Conservation (phyloP, 2,329 filamentous ascomycete genomes). For the Aspergillus arachidicola region DNA sequence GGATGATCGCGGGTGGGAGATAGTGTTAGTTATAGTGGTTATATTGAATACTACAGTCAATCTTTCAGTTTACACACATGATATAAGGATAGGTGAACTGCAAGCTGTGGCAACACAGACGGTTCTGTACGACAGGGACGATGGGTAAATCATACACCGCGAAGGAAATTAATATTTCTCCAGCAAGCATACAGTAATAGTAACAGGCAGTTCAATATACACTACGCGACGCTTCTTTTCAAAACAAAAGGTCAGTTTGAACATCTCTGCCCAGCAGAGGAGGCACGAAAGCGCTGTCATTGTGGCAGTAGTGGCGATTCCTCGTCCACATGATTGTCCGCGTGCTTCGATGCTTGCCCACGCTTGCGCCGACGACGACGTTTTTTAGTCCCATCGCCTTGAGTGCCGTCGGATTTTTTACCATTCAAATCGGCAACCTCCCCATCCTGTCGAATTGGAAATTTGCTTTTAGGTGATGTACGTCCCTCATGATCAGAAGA, state of each 20-base stretch:
- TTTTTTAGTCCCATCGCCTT: slow-evolving; percentile 23
- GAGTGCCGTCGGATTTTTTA: slow-evolving; percentile 2
- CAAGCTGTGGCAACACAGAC: not conserved
- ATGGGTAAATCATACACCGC: not conserved
- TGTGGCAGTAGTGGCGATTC: slow-evolving; percentile 18
- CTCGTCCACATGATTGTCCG: slow-evolving; percentile 11
- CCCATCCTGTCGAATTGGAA: slow-evolving; percentile 16
- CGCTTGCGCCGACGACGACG: slow-evolving; percentile 29
- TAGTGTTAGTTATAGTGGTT: not conserved
- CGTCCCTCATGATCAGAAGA: slow-evolving; percentile 43
- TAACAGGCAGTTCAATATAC: not conserved
- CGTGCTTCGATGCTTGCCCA: slow-evolving; percentile 14
- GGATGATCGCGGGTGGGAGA: not conserved
- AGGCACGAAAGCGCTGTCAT: slow-evolving; percentile 3
- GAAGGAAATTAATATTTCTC: not conserved
- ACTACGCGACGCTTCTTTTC: slow-evolving; percentile 1
- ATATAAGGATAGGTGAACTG: not conserved
- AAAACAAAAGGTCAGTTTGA: not conserved
- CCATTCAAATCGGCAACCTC: slow-evolving; percentile 17
- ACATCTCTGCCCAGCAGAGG: slow-evolving; percentile 24
- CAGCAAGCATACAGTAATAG: slow-evolving; percentile 1
- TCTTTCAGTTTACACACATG: not conserved
- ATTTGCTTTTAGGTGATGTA: slow-evolving; percentile 9
- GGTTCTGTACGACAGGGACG: not conserved
- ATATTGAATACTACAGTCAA: not conserved